A percentile compares a stretch with the other conserved stretches of the same genome.
These are phyloP conservation scores for Ophiostoma sp. DNA, from an alignment of 2,329 filamentous ascomycete genomes.

Conservation along the genomic window DNA sequence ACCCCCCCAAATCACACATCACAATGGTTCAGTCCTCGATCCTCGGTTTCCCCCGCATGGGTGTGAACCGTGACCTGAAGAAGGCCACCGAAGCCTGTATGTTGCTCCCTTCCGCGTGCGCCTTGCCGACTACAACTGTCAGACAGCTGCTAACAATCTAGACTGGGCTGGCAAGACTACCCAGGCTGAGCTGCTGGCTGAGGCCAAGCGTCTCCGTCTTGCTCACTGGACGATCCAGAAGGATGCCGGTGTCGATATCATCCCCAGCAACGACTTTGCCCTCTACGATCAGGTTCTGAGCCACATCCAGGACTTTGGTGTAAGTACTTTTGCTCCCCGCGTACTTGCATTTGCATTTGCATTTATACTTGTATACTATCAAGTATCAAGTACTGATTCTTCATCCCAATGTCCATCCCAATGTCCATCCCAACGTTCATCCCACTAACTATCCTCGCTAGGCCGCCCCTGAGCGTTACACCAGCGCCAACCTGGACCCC, in stretches of 20 bases:
- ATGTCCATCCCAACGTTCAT: background rate
- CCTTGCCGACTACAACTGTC: too few species aligned
- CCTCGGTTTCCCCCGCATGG: slow-evolving; percentile 99
- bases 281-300: slow-evolving; percentile 97
- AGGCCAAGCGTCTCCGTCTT: slow-evolving; percentile 94
- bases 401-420: too few species aligned
- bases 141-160: too few species aligned
- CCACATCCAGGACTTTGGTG: slow-evolving; percentile 97
- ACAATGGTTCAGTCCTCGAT: slow-evolving; percentile 66
- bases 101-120: too few species aligned
- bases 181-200: slow-evolving; percentile 79
- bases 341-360: too few species aligned
- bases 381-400: too few species aligned
- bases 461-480: slow-evolving; percentile 91
- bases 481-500: slow-evolving; percentile 76
- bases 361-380: too few species aligned
- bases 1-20: slow-evolving; percentile 29
- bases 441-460: slow-evolving; percentile 34
- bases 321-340: slow-evolving; percentile 44
- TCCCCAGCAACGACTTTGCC: slow-evolving; percentile 99
- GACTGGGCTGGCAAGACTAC: slow-evolving; percentile 91
- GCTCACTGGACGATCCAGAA: slow-evolving; percentile 99
- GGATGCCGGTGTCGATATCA: slow-evolving; percentile 93
- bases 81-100: slow-evolving; percentile 91
- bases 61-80: slow-evolving; percentile 97